Evolutionary conservation across 116 monocot species (phyloP).

Genomic region (Thalassia testudinum): DNA sequence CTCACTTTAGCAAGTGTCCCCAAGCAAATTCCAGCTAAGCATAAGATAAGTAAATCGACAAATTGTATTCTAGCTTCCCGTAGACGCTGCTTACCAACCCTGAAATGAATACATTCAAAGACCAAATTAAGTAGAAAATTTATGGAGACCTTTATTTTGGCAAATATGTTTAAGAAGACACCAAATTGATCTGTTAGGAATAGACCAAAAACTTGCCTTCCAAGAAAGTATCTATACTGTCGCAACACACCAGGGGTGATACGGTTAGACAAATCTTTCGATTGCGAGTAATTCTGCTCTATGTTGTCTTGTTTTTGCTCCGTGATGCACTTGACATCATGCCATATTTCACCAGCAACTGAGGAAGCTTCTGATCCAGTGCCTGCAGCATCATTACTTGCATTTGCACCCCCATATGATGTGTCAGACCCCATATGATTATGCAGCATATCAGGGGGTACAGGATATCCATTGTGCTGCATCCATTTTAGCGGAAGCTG

Average conservation of each 20-base stretch:
- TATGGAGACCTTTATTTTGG: too few relatives aligned
- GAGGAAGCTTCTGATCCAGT: conserved; percentile 14
- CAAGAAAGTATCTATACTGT: conserved; percentile 76
- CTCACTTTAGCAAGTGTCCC: conserved; percentile 79
- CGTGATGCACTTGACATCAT: conserved; percentile 25
- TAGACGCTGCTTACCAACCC: conserved; percentile 84
- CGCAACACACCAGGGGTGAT: conserved; percentile 61
- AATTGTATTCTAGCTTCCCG: conserved; percentile 92
- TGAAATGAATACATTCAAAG: conserved; percentile 14
- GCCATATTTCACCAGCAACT: conserved; percentile 38
- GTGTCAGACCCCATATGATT: conserved; percentile 20
- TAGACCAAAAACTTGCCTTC: conserved; percentile 32
- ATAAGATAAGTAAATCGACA: conserved; percentile 82
- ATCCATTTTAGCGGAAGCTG: conserved; percentile 92
- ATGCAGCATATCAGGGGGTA: conserved; percentile 70
- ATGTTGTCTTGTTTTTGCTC: conserved; percentile 37
- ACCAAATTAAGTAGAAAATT: too few relatives aligned
- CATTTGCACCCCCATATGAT: conserved; percentile 14
- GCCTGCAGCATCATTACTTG: conserved; percentile 8
- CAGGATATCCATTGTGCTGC: conserved; percentile 81
- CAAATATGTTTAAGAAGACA: too few relatives aligned
- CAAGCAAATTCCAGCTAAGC: conserved; percentile 88
- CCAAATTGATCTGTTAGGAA: too few relatives aligned
- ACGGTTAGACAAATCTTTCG: conserved; percentile 62
- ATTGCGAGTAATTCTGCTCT: conserved; percentile 29